A percentile compares a stretch with the other conserved stretches of the same genome.
These are phyloP conservation scores for Alternaria brassicicola DNA, from an alignment of 2,329 filamentous ascomycete species.

Conservation along the genomic window DNA sequence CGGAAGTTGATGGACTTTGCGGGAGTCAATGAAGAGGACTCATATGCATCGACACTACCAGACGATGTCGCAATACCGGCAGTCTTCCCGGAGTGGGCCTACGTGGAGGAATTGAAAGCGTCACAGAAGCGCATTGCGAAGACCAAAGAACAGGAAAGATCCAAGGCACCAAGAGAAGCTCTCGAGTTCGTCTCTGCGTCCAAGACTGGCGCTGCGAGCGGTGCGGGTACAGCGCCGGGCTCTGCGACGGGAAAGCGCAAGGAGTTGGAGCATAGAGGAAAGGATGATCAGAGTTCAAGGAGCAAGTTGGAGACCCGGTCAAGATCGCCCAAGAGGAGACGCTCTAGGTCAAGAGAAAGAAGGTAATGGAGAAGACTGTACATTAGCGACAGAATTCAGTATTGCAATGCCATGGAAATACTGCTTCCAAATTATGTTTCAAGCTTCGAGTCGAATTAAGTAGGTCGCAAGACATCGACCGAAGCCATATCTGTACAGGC, in stretches of 20 bases:
- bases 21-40: constrained; percentile 60
- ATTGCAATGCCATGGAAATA: neutral
- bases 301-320: constrained; percentile 30
- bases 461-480: neutral
- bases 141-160: constrained; percentile 40
- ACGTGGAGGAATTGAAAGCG: constrained; percentile 51
- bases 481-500: neutral
- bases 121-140: constrained; percentile 49
- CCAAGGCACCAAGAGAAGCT: constrained; percentile 34
- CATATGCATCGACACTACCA: constrained; percentile 68
- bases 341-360: constrained; percentile 30
- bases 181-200: constrained; percentile 45
- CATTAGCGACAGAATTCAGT: neutral
- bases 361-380: constrained; percentile 8
- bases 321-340: constrained; percentile 41
- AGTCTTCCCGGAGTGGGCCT: constrained; percentile 52
- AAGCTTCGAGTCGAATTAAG: neutral
- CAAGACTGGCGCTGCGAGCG: too few species aligned
- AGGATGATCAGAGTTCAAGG: constrained; percentile 24
- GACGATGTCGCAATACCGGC: constrained; percentile 48
- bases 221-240: too few species aligned
- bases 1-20: constrained; percentile 76
- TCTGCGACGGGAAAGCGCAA: constrained; percentile 35
- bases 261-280: constrained; percentile 39
- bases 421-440: neutral